phyloP scores from a whole-genome alignment of 345 rosid genomes.

The Euphorbia pulcherrima region DNA sequence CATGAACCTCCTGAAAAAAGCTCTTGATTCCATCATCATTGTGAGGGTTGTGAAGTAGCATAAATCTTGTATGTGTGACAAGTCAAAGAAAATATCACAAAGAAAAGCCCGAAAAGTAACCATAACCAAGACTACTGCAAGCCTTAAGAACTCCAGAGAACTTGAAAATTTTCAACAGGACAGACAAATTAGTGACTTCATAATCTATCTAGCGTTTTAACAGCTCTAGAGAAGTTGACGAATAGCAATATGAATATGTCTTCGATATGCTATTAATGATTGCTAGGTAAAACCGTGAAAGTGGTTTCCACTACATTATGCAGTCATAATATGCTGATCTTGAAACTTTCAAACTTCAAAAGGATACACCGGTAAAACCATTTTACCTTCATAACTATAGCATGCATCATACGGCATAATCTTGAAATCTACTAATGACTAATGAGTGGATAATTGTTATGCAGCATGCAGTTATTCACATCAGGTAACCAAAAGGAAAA shows the following conservation, averaged over 20 bases:
- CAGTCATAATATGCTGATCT: neutral
- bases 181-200: neutral
- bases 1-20: conserved; percentile 84
- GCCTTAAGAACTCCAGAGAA: neutral
- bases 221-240: neutral
- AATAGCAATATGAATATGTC: neutral
- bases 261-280: too few relatives aligned
- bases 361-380: neutral
- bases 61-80: conserved; percentile 68
- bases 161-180: neutral
- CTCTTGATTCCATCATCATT: conserved; percentile 97
- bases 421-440: neutral
- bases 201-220: neutral
- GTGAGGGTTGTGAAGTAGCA: conserved; percentile 96
- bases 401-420: neutral
- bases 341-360: neutral
- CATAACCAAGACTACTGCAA: neutral
- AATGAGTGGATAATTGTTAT: neutral
- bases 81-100: conserved; percentile 43
- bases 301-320: neutral
- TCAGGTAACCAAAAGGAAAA: neutral
- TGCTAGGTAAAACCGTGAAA: neutral
- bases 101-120: neutral
- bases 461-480: neutral
- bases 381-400: neutral